These are phyloP conservation scores for Quercus rubra DNA, from an alignment of 306 rosid species.

Conservation along the genomic window DNA sequence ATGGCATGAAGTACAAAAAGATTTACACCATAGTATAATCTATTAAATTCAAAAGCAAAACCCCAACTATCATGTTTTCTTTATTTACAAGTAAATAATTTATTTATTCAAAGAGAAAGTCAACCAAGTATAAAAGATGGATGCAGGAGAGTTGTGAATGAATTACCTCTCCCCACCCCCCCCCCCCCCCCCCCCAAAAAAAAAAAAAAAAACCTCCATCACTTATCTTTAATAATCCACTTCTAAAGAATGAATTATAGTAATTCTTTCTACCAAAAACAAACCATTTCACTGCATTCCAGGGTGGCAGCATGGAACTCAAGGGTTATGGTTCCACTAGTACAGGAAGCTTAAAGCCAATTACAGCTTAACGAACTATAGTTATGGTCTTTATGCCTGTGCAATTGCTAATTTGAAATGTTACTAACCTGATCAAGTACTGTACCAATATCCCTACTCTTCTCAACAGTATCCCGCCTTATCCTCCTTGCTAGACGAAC, in stretches of 20 bases:
- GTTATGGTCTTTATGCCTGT: neutral
- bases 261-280: too few relatives aligned
- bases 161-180: neutral
- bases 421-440: slow-evolving; percentile 92
- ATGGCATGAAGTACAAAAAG: neutral
- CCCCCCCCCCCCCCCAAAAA: too few relatives aligned
- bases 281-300: neutral
- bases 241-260: neutral
- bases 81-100: neutral
- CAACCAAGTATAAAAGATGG: neutral
- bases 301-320: slow-evolving; percentile 1
- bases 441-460: slow-evolving; percentile 77
- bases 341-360: neutral
- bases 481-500: slow-evolving; percentile 98
- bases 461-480: slow-evolving; percentile 84
- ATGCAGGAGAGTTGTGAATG: neutral
- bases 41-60: neutral
- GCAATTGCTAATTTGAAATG: slow-evolving; percentile 18
- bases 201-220: neutral
- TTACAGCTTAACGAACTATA: neutral
- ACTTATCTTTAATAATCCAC: slow-evolving; percentile 12
- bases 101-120: neutral
- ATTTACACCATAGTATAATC: neutral
- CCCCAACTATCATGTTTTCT: neutral
- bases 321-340: slow-evolving; percentile 4